Evolutionary conservation across 73 alveolate species (phyloP), one percentile per base, ranked within the genome.

Genomic region (Halteria grandinella): DNA sequence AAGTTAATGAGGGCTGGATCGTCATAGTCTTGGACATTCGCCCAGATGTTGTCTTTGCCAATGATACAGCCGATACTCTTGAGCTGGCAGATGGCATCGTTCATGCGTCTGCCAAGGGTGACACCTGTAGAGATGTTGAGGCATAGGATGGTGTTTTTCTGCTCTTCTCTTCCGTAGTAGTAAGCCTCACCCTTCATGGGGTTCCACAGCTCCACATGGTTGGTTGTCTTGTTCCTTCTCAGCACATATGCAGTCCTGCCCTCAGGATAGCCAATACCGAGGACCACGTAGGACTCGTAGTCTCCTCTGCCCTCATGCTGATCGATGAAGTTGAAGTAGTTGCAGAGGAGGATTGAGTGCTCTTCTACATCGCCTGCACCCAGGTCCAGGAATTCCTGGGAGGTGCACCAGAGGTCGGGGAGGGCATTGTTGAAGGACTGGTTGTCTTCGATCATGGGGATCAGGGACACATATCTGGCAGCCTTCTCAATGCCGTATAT

Each of bases 231-330:
- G 14, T 85, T 57, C 75, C 95, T 75, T 69, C 99, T 83, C 86
- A 97, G 80, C 1, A 97, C 99, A 89, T 97, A 97, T 15, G 90
- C 85, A 5, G 99, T 94, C 48, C 93, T 92, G 28, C 99, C 99
- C 75, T 97, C 99, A 14, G 99, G 99, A 43, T 92, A 91, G n/a
- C 97, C 99, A 54, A 84, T 92, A n/a, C 99, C 99, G 20, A 97
- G 45, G 10, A 93, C 88, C 18, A 97, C 79, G 84, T 94, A 97
- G 60, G 95, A 90, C 45, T 91, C 87, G 32, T 90, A 81, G 25
- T 88, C 88, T 2, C 86, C 85, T 57, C 89, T 84, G 59, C 81
- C 79, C 52, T 41, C 17, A 15, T 37, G 36, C 25, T 75, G 87
- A 88, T 97, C 99, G 27, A 95, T 91, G 77, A 90, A 95, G 83